A percentile compares a stretch with the other conserved stretches of the same genome.
These are phyloP conservation scores for Oxyria digyna DNA, from an alignment of 148 eudicot genomes.

Conservation along the genomic window DNA sequence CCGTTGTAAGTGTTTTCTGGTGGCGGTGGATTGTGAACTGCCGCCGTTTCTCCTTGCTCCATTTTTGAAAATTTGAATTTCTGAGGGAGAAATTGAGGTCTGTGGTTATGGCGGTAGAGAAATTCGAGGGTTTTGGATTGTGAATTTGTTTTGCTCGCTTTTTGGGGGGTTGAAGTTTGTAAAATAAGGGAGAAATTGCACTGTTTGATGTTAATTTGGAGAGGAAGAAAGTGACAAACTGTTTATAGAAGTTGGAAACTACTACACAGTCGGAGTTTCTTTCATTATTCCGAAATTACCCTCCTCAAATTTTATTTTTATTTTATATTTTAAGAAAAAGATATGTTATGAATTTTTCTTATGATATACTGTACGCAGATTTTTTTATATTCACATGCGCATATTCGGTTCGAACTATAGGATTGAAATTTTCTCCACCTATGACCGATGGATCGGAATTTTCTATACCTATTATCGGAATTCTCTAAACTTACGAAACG, in stretches of 20 bases:
- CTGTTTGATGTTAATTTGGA: background rate
- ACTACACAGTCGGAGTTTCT: background rate
- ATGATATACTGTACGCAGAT: too few species aligned
- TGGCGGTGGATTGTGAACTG: background rate
- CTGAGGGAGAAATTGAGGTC: background rate
- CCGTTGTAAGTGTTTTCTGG: constrained; percentile 6
- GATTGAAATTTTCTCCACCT: too few species aligned
- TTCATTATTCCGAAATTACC: background rate
- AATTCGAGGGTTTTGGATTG: background rate
- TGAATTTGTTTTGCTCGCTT: background rate
- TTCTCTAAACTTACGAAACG: too few species aligned
- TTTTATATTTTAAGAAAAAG: too few species aligned
- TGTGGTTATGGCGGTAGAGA: background rate
- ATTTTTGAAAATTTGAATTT: background rate
- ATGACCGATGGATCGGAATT: too few species aligned
- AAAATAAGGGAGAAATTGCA: background rate
- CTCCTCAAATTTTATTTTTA: background rate
- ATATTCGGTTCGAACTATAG: too few species aligned
- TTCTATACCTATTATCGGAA: too few species aligned
- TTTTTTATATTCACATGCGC: too few species aligned
- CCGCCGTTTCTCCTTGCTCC: constrained; percentile 6
- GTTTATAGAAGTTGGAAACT: constrained; percentile 9
- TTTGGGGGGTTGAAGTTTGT: background rate
- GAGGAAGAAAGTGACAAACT: constrained; percentile 5
- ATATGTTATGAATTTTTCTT: too few species aligned